Evolutionary conservation across 2,329 filamentous ascomycete genomes (phyloP).

Genomic region (Pseudogymnoascus sp.): DNA sequence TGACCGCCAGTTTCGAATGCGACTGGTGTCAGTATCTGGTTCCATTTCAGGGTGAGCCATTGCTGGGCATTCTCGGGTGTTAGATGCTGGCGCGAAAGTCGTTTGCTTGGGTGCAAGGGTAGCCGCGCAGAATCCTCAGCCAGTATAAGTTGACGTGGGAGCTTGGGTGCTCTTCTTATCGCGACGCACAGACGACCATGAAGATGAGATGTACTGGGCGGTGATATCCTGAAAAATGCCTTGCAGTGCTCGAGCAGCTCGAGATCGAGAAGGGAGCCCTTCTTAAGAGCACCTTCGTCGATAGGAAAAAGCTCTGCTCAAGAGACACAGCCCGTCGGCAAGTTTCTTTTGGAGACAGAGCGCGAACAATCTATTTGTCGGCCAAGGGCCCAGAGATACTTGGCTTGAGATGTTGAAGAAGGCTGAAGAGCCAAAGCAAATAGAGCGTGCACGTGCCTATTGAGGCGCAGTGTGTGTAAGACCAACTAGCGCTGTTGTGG

Average conservation of each 20-base stretch:
- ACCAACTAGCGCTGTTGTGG: not conserved
- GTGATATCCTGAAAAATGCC: not conserved
- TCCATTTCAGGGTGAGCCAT: slow-evolving; percentile 18
- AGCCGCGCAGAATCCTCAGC: not conserved
- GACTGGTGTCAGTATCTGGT: slow-evolving; percentile 37
- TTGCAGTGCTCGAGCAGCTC: not conserved
- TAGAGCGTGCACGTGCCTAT: not conserved
- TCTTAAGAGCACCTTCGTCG: not conserved
- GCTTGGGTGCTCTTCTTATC: not conserved
- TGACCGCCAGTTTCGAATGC: slow-evolving; percentile 57
- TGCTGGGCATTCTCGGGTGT: not conserved
- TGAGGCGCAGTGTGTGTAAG: not conserved
- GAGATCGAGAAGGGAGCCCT: not conserved
- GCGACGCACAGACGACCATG: not conserved
- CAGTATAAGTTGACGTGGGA: not conserved
- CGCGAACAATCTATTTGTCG: not conserved
- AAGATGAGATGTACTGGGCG: not conserved
- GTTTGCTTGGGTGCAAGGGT: not conserved
- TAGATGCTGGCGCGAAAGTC: not conserved
- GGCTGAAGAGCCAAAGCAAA: not conserved
- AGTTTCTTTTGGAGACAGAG: not conserved
- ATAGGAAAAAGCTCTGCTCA: not conserved
- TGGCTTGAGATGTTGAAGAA: not conserved
- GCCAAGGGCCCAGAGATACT: not conserved
- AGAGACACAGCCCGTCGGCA: not conserved